Base-by-base conservation (phyloP, 805 yeast genomes). In the Candida rishiriensis region DNA sequence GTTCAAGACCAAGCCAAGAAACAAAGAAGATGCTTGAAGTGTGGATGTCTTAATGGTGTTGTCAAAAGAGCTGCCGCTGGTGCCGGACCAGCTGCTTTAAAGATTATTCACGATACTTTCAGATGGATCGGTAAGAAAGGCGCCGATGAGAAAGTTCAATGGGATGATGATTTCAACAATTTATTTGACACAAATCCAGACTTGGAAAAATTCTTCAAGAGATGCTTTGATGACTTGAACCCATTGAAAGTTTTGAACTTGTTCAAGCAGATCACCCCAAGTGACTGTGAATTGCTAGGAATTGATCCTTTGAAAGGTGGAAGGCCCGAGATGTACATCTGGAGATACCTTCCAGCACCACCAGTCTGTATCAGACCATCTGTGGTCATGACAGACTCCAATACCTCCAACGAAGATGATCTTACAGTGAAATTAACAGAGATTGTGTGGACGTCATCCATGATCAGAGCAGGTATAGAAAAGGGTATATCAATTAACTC, bases 331-430 rank as follows among this genome's bases (percentile, higher is more conserved):
- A 88, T 85, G 75, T 93, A 90, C 63, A 79, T 93, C 34, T 93
- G 99, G 99, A 79, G 96, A 60, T 93, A 90, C 61, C 75, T 93
- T 43, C 99, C 99, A 0, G 98, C 98, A 0, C 99, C 99, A 1
- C 99, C 99, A 0, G 97, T 95, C 15, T 93, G 99, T 73, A 93
- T 93, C 44, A 79, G 99, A 53, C 99, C 99, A 3, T 90, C 98
- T 4, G 98, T 93, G 29, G 73, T 82, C 71, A 88, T 88, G 90
- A 89, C 87, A 61, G 95, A 86, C 53, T 77, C 83, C 6, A 80
- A 85, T 21, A 93, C 95, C 29, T 84, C 95, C 15, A 93, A 93
- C 66, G 99, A 93, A 69, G 99, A 93, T 67, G 99, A 95, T 67
- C 71, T 93, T 52, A 93, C 99, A 0, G 97, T 90, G 29, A 93